A percentile compares a stretch with the other conserved stretches of the same genome.
Conservation (phyloP, 345 rosid species). For the Xanthoceras sorbifolium region DNA sequence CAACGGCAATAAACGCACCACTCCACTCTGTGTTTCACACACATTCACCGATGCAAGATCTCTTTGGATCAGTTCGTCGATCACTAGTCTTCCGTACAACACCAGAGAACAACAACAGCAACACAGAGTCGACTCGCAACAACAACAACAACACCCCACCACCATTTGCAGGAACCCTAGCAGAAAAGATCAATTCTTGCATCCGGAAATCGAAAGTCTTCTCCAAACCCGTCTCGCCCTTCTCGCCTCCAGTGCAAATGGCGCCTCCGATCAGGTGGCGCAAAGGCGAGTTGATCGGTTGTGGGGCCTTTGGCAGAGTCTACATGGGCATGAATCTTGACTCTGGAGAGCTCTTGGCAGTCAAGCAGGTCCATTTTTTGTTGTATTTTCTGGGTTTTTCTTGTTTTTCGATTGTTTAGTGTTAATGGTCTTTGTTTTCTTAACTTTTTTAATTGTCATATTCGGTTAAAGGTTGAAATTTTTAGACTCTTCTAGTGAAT, state of each 20-base stretch:
- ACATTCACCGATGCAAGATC: slow-evolving; percentile 51
- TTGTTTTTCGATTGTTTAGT: background rate
- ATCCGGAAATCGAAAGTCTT: slow-evolving; percentile 72
- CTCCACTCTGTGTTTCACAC: background rate
- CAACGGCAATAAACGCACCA: slow-evolving; percentile 12
- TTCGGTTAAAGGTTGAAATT: background rate
- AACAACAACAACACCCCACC: slow-evolving; percentile 19
- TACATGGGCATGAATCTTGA: slow-evolving; percentile 98
- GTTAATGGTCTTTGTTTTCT: background rate
- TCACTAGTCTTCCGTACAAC: slow-evolving; percentile 73
- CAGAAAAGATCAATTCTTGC: slow-evolving; percentile 78
- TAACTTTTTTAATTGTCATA: slow-evolving; percentile 3
- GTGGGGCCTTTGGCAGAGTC: slow-evolving; percentile 90
- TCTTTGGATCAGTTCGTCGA: slow-evolving; percentile 84
- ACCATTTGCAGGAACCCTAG: slow-evolving; percentile 39
- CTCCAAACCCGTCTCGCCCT: slow-evolving; percentile 37
- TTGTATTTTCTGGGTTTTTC: background rate
- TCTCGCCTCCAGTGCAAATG: slow-evolving; percentile 22
- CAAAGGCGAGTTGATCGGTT: slow-evolving; percentile 90
- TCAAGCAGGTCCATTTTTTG: slow-evolving; percentile 65
- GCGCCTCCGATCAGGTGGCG: slow-evolving; percentile 74
- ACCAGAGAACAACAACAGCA: slow-evolving; percentile 30
- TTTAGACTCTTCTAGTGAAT: slow-evolving; percentile 1
- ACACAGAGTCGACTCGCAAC: slow-evolving; percentile 30
- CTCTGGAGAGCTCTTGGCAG: slow-evolving; percentile 94